Base-by-base conservation (phyloP, 2,329 filamentous ascomycete genomes). In the Xylariaceae sp. region DNA sequence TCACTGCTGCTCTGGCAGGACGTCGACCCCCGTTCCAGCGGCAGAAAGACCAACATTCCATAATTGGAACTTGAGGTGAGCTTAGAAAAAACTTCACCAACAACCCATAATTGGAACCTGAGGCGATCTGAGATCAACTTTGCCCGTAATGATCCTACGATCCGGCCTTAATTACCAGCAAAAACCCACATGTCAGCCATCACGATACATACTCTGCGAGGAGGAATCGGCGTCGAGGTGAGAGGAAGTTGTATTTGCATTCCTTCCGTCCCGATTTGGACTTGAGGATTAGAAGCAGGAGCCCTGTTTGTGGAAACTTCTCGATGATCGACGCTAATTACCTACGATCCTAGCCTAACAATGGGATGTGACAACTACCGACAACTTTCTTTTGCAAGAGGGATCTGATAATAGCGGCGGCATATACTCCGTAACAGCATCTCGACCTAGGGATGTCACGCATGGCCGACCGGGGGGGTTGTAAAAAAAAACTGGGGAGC, bases 191-290 rank as follows among this genome's bases (percentile, higher is more conserved):
- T 45, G 34, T 15, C 34, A n/a, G 15, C 35, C 48, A 53, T 37
- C 42, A 30, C 53, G n/a, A 51, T 53, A 59, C 58, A 57, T 13
- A 45, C 42, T 49, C 59, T 34, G 44, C 45, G 57, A 52, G 51
- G 49, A 56, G 53, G 56, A 61, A 55, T 58, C 62, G 62, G 59
- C 62, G 56, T 58, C 59, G 65, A 60, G 58, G 39, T 54, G 61
- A 52, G 51, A 57, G 55, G 57, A 59, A 53, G 53, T 37, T 42
- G 56, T 51, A 51, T 45, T 10, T 59, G 34, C 59, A 63, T 59
- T 62, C 55, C 60, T n/a, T 54, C 15, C 51, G 30, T 35, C 51
- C 39, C 53, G 56, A 60, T 55, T 55, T 58, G 56, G 50, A 56
- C 53, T 60, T 23, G 52, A 50, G 30, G 48, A 50, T 53, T 59